Evolutionary conservation across 257 asterid genomes (phyloP).

Genomic region (Solanum peruvianum): DNA sequence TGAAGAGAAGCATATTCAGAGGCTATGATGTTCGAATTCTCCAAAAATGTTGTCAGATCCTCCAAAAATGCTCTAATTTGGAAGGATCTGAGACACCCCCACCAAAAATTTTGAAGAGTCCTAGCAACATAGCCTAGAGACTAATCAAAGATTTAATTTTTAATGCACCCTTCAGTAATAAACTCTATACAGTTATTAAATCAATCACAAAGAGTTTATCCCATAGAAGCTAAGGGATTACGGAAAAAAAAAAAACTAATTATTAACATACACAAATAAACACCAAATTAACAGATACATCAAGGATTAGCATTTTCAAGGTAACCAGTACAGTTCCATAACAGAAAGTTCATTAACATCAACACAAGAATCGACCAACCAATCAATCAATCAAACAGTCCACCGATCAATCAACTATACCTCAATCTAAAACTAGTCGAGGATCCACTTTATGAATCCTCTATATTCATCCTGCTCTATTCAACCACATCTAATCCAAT

Average conservation of each 20-base stretch:
- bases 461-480: neutral
- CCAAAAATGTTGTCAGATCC: neutral
- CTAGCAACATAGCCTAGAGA: neutral
- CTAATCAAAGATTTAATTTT: neutral
- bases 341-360: neutral
- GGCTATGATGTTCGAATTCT: neutral
- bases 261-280: neutral
- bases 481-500: neutral
- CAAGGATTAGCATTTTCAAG: neutral
- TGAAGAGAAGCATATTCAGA: neutral
- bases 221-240: neutral
- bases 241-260: neutral
- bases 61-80: neutral
- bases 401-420: neutral
- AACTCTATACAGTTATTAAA: neutral
- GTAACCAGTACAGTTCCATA: neutral
- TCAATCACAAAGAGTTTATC: neutral
- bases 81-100: neutral
- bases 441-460: neutral
- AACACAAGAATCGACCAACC: neutral
- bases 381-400: neutral
- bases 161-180: neutral
- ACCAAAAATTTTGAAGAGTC: neutral
- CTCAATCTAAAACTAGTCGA: neutral
- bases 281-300: neutral